Evolutionary conservation across 2,329 filamentous ascomycete genomes (phyloP).

Genomic region (Penicillium janthinellum): DNA sequence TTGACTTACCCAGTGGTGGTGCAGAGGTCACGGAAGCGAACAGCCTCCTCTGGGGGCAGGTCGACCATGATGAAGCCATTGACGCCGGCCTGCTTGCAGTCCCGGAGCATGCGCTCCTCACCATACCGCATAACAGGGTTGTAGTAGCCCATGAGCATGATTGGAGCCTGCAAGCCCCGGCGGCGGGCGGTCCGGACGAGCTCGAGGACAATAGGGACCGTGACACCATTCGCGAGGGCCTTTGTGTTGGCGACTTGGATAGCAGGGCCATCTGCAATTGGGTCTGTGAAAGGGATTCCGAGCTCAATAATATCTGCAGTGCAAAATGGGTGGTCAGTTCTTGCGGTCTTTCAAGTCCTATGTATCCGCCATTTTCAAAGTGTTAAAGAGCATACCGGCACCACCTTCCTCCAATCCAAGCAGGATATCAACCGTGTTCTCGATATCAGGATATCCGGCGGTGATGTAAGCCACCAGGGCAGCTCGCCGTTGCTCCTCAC

Average conservation of each 20-base stretch:
- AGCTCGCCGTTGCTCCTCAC: constrained; percentile 63
- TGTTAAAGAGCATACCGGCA: constrained; percentile 62
- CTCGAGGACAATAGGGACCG: constrained; percentile 73
- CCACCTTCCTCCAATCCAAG: constrained; percentile 91
- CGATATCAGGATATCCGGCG: constrained; percentile 82
- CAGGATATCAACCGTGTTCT: constrained; percentile 80
- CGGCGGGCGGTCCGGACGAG: constrained; percentile 81
- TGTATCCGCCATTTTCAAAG: constrained; percentile 4
- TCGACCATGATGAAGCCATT: constrained; percentile 98
- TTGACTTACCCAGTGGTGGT: constrained; percentile 35
- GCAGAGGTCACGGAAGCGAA: constrained; percentile 62
- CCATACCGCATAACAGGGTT: constrained; percentile 94
- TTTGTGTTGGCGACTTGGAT: constrained; percentile 94
- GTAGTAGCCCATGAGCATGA: constrained; percentile 98
- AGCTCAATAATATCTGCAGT: constrained; percentile 85
- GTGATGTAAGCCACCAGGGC: constrained; percentile 96
- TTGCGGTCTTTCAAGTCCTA: background rate
- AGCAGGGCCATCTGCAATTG: constrained; percentile 94
- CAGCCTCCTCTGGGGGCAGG: constrained; percentile 90
- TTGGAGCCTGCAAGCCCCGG: constrained; percentile 75
- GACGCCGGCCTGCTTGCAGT: constrained; percentile 80
- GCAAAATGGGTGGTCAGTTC: constrained; percentile 15
- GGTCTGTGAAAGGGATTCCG: constrained; percentile 94
- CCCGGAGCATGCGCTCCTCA: constrained; percentile 82
- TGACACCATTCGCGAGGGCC: constrained; percentile 87